Conservation (phyloP, 163 green algal species). For the Dunaliella salina region DNA sequence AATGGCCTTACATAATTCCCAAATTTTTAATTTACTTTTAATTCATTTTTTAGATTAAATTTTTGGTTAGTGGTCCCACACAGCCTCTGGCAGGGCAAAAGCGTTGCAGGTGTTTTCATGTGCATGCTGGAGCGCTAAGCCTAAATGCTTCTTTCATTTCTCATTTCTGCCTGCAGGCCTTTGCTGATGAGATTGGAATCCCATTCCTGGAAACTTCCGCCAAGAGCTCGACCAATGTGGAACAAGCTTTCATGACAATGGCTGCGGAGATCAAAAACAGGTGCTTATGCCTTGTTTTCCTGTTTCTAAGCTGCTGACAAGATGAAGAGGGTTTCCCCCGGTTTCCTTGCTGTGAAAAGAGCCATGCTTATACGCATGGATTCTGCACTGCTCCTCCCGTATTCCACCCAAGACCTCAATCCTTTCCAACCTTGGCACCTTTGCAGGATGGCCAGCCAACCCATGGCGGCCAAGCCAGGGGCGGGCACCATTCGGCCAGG, state of each 20-base stretch:
- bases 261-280: slow-evolving; percentile 97
- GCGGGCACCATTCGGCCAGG: slow-evolving; percentile 70
- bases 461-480: slow-evolving; percentile 59
- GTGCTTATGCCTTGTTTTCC: too few species aligned
- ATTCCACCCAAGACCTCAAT: neutral
- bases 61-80: too few species aligned
- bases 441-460: slow-evolving; percentile 77
- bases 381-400: slow-evolving; percentile 2
- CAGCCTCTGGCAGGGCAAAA: too few species aligned
- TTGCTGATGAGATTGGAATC: slow-evolving; percentile 98
- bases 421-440: too few species aligned
- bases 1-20: too few species aligned
- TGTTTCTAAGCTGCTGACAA: too few species aligned
- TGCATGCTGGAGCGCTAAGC: too few species aligned
- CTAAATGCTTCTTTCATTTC: too few species aligned
- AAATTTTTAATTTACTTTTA: too few species aligned
- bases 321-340: too few species aligned
- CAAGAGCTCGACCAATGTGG: slow-evolving; percentile 97
- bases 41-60: too few species aligned
- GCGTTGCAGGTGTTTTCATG: too few species aligned
- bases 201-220: slow-evolving; percentile 98
- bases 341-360: neutral
- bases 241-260: slow-evolving; percentile 99
- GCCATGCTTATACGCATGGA: slow-evolving; percentile 1
- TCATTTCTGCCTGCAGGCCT: slow-evolving; percentile 55